These are phyloP conservation scores for Pseudozyma hubeiensis DNA, from an alignment of 1,284 basidiomycete genomes.

Conservation along the genomic window DNA sequence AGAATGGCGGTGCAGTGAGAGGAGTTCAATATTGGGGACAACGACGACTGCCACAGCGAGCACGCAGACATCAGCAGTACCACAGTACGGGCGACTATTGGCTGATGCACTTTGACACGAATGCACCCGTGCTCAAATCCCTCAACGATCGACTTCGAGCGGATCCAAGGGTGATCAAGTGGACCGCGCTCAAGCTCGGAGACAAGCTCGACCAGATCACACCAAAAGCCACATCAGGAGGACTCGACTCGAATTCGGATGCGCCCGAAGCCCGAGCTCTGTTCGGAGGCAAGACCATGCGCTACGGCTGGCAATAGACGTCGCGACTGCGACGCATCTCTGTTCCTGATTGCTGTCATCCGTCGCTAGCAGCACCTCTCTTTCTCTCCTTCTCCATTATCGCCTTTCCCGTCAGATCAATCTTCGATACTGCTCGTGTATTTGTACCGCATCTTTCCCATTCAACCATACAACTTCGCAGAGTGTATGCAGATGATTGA, in stretches of 20 bases:
- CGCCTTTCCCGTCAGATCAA: neutral
- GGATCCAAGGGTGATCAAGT: slow-evolving; percentile 84
- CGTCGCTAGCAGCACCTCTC: neutral
- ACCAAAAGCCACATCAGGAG: slow-evolving; percentile 56
- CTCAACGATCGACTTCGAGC: slow-evolving; percentile 78
- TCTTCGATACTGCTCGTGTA: slow-evolving; percentile 16
- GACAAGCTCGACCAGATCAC: slow-evolving; percentile 73
- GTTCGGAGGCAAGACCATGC: slow-evolving; percentile 53
- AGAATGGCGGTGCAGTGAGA: slow-evolving; percentile 82
- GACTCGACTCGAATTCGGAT: slow-evolving; percentile 36
- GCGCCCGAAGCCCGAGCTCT: slow-evolving; percentile 43
- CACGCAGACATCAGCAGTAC: slow-evolving; percentile 77
- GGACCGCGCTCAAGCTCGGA: slow-evolving; percentile 83
- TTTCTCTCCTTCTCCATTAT: neutral
- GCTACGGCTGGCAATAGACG: slow-evolving; percentile 46
- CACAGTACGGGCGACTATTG: slow-evolving; percentile 84
- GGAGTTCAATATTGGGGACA: slow-evolving; percentile 82
- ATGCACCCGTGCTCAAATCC: slow-evolving; percentile 76
- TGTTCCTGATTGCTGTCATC: neutral
- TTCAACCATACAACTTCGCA: neutral
- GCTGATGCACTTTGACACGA: slow-evolving; percentile 88
- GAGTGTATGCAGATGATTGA: too few relatives aligned
- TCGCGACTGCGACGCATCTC: neutral
- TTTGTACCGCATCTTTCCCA: slow-evolving; percentile 15
- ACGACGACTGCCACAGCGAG: slow-evolving; percentile 79